These are phyloP conservation scores for Hericium coralloides DNA, from an alignment of 768 basidiomycete species.

Conservation along the genomic window DNA sequence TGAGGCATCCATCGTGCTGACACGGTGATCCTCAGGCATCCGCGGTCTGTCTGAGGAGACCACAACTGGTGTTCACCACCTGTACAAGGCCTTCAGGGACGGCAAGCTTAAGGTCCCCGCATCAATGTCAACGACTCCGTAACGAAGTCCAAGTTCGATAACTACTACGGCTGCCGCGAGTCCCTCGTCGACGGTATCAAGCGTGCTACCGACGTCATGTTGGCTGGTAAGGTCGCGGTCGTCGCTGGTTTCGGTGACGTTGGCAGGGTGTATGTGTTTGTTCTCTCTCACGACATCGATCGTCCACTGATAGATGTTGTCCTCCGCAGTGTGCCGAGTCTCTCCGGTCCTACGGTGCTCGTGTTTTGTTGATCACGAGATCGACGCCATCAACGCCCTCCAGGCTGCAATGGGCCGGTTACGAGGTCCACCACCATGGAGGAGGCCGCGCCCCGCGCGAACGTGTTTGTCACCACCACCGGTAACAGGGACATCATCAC, in stretches of 20 bases:
- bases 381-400: constrained; percentile 99
- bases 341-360: constrained; percentile 92
- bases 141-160: constrained; percentile 99
- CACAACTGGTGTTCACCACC: constrained; percentile 98
- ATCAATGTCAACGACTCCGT: constrained; percentile 99
- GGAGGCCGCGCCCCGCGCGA: constrained; percentile 80
- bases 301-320: background rate
- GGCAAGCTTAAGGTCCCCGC: constrained; percentile 92
- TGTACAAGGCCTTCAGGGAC: constrained; percentile 96
- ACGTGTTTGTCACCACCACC: constrained; percentile 97
- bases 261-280: constrained; percentile 69
- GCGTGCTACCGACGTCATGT: constrained; percentile 99
- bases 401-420: constrained; percentile 99
- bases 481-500: constrained; percentile 98
- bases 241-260: constrained; percentile 99
- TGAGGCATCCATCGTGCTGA: background rate
- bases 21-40: constrained; percentile 44
- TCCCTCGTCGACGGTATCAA: constrained; percentile 99
- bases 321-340: constrained; percentile 83
- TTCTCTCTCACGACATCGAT: background rate
- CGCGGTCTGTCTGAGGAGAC: constrained; percentile 98
- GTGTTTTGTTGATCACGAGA: constrained; percentile 89
- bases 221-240: constrained; percentile 98
- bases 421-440: constrained; percentile 98
- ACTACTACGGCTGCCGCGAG: constrained; percentile 98